Percentiles rank a stretch among this genome's conserved stretches.
Conservation (phyloP, 2,329 filamentous ascomycete species). For the Septoria petroselini region DNA sequence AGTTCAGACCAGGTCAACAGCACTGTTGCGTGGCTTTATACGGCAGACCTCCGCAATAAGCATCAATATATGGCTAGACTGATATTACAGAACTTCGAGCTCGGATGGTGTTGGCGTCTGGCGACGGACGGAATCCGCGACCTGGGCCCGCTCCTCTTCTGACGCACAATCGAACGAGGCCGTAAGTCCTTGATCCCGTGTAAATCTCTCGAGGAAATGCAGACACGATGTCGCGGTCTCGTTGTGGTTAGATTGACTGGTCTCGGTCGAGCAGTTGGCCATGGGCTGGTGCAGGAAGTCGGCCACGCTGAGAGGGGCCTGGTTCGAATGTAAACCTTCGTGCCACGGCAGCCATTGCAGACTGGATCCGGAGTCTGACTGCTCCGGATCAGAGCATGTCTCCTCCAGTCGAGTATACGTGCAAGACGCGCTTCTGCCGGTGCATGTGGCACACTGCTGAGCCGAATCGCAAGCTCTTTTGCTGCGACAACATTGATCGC, state of each 20-base stretch:
- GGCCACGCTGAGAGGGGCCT: too few species aligned
- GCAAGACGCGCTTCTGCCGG: background rate
- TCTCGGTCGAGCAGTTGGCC: too few species aligned
- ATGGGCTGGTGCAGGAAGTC: too few species aligned
- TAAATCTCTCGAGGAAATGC: constrained; percentile 10
- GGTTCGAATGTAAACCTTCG: background rate
- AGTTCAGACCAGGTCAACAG: constrained; percentile 1
- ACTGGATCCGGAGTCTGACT: background rate
- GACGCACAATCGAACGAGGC: constrained; percentile 10
- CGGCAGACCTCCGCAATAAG: constrained; percentile 1
- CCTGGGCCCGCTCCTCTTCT: background rate
- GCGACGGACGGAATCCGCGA: background rate
- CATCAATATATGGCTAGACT: background rate
- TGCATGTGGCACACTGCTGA: constrained; percentile 1
- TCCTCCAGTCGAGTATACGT: background rate
- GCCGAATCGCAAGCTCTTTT: constrained; percentile 8
- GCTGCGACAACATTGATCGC: constrained; percentile 6
- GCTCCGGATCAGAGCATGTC: background rate
- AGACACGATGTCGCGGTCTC: background rate
- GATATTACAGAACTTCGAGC: background rate
- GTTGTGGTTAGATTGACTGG: too few species aligned
- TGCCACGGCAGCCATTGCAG: constrained; percentile 1
- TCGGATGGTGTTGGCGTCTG: background rate
- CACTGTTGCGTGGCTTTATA: constrained; percentile 11
- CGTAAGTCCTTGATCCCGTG: constrained; percentile 6